Conservation (phyloP, 202 grass and related monocot genomes). For the Schoenoplectus tabernaemontani region DNA sequence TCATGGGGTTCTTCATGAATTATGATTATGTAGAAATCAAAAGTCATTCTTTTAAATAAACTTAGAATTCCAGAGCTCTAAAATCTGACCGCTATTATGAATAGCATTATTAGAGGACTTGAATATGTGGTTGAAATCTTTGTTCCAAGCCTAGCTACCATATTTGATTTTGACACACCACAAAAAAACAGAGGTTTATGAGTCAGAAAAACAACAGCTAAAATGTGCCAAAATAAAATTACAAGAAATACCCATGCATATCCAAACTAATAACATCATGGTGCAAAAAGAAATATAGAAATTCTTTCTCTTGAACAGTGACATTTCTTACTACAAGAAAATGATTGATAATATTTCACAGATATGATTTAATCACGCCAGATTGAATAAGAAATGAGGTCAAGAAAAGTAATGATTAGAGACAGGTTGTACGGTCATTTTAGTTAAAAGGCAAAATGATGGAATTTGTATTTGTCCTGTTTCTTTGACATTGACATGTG, state of each 20-base stretch:
- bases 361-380: background rate
- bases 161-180: constrained; percentile 20
- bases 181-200: background rate
- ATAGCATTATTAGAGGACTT: background rate
- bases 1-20: background rate
- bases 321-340: background rate
- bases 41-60: background rate
- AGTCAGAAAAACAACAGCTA: constrained; percentile 4
- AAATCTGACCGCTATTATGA: background rate
- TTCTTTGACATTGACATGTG: background rate
- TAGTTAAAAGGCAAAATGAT: background rate
- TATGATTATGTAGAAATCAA: background rate
- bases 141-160: background rate
- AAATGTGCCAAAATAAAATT: background rate
- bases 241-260: background rate
- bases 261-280: background rate
- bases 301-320: background rate
- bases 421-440: background rate
- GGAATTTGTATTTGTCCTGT: background rate
- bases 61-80: background rate
- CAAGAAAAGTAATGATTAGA: background rate
- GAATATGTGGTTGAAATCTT: background rate
- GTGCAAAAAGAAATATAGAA: background rate
- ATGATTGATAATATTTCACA: background rate
- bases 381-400: background rate